Conservation (phyloP, 1,284 basidiomycete genomes). For the Fistulinella staudtii region DNA sequence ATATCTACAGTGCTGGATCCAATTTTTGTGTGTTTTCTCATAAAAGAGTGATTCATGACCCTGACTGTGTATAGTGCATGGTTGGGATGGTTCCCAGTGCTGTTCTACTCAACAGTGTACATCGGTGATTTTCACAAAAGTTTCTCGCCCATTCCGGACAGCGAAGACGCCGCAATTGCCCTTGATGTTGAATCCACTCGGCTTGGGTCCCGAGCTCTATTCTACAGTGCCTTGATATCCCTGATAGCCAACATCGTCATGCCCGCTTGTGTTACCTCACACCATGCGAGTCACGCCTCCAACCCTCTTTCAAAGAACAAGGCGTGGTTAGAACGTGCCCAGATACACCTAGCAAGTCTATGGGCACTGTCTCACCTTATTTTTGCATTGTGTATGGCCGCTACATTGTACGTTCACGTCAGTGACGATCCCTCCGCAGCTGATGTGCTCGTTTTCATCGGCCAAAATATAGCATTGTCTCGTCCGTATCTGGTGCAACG, state of each 20-base stretch:
- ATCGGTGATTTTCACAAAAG: conserved; percentile 81
- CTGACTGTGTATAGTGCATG: conserved; percentile 52
- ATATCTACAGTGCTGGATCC: conserved; percentile 58
- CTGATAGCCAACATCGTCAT: conserved; percentile 67
- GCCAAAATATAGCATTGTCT: conserved; percentile 49
- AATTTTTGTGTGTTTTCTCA: conserved; percentile 75
- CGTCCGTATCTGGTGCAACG: conserved; percentile 60
- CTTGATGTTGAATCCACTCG: conserved; percentile 71
- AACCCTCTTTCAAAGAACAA: conserved; percentile 21
- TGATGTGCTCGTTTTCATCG: conserved; percentile 9
- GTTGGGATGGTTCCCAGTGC: conserved; percentile 85
- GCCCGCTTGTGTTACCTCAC: conserved; percentile 62
- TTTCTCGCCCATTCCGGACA: conserved; percentile 36
- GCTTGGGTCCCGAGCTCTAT: conserved; percentile 79
- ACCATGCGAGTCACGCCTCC: conserved; percentile 12
- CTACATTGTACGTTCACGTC: conserved; percentile 54
- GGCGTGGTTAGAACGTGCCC: conserved; percentile 34
- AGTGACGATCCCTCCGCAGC: conserved; percentile 7
- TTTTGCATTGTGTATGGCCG: conserved; percentile 66
- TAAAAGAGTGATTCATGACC: not conserved
- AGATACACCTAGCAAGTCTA: conserved; percentile 60
- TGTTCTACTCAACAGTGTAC: conserved; percentile 87
- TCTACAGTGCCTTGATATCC: conserved; percentile 71
- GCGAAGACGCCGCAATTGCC: conserved; percentile 36
- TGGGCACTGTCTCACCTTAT: conserved; percentile 76